Base-by-base conservation (phyloP, 352 stramenopile genomes). In the Pythium rishiriense region DNA sequence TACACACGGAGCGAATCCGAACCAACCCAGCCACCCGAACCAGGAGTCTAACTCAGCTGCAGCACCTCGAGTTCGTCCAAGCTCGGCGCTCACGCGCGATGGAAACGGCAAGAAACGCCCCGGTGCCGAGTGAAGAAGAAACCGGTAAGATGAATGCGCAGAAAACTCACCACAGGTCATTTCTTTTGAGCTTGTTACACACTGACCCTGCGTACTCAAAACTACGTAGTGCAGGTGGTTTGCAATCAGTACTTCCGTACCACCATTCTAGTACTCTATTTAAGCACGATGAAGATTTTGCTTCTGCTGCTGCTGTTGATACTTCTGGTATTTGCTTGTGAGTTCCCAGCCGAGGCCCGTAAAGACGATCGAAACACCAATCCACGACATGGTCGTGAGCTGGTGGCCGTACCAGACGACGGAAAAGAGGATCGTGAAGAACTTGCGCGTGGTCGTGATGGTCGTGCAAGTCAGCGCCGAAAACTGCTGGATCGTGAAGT, bases 401-500 rank as follows among this genome's bases (percentile, higher is more conserved):
- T 88, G 63, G 83, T 99, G 95, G 24, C 96, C 96, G 72, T 98
- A 98, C 74, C 97, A 93, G 21, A 99, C 72, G 17, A 99, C 97
- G 22, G 93, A 99, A 68, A 99, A 93, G 25, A 99, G 77, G 43
- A 99, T 98, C 11, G 94, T 99, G 72, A 99, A 99, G 76, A 99
- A 99, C 82, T 99, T 99, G 74, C 98, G 87, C 59, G 97, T 99
- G 1, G 98, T 99, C 31, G 98, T 99, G 66, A 99, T 98, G 35
- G 97, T 99, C 35, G 97, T 99, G 74, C 96, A 98, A 56, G 98
- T 97, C 39, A 99, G 88, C 42, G 97, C 95, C 74, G 98, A 98
- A 79, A 99, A 99, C 72, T 97, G 86, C 62, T 97, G 88, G 69
- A 99, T 98, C 33, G 96, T 99, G 69, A 98, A 99, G 89, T 99